Evolutionary conservation across 331 rosid genomes (phyloP).

Genomic region (Arachis monticola): DNA sequence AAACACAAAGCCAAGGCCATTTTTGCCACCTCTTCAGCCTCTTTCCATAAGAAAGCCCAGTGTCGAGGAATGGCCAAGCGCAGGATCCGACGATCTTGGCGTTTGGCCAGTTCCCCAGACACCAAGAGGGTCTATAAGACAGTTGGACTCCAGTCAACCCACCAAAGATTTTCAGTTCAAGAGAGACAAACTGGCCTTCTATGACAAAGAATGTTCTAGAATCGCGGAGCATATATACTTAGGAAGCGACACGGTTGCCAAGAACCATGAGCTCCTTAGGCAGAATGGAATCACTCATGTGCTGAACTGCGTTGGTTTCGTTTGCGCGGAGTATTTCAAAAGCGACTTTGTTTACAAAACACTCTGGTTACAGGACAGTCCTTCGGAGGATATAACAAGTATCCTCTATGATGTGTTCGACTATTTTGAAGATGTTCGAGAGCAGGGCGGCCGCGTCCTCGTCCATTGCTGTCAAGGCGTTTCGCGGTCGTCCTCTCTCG

Average conservation of each 20-base stretch:
- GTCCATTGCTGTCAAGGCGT: conserved; percentile 86
- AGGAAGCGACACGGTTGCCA: conserved; percentile 82
- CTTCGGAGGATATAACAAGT: conserved; percentile 77
- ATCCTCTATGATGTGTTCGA: conserved; percentile 79
- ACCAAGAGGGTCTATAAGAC: conserved; percentile 53
- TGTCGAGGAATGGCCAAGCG: conserved; percentile 74
- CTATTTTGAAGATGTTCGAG: conserved; percentile 79
- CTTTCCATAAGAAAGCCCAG: conserved; percentile 58
- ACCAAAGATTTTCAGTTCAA: conserved; percentile 68
- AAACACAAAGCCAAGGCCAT: conserved; percentile 51
- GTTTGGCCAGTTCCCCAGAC: conserved; percentile 80
- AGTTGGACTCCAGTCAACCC: conserved; percentile 45
- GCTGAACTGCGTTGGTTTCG: conserved; percentile 79
- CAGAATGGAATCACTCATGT: conserved; percentile 74
- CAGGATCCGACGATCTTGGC: conserved; percentile 85
- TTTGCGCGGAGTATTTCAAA: conserved; percentile 79
- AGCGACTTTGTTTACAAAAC: conserved; percentile 77
- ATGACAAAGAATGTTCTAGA: conserved; percentile 73
- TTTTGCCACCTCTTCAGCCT: conserved; percentile 75
- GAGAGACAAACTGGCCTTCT: conserved; percentile 77
- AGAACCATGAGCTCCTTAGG: conserved; percentile 67
- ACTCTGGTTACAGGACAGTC: conserved; percentile 79
- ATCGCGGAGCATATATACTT: conserved; percentile 74
- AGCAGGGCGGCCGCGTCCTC: conserved; percentile 68
- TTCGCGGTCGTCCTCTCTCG: conserved; percentile 71